Base-by-base conservation (phyloP, 352 stramenopile species). In the Globisporangium paddicum region DNA sequence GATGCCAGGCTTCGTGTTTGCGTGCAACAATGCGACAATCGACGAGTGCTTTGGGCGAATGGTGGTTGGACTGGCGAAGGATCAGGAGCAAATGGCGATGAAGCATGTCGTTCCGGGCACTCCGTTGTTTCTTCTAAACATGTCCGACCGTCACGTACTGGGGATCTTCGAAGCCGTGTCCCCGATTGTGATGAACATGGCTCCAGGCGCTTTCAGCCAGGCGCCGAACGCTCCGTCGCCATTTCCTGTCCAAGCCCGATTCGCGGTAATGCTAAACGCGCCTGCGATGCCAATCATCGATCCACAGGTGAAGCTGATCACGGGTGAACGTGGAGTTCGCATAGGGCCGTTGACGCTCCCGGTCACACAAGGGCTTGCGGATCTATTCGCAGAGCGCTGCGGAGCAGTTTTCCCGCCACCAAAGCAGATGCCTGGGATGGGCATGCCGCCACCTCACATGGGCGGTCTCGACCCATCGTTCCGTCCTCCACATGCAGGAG, bases 31-130 rank as follows among this genome's bases (percentile, higher is more conserved):
- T 21, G 56, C 73, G 16, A 95, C 72, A n/a, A 93, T 96, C 55
- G 86, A 96, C 55, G 87, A 96, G 50, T 87, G 73, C 56, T 96
- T 96, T 64, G 87, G 86, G 0, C 79, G 87, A 5, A 89, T 95
- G 78, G 54, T 96, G 0, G 91, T 96, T 64, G 87, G 86, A 9
- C 54, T 95, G 0, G 61, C 71, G 1, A 79, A 78, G 21, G 85
- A 95, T n/a, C 79, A 92, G 7, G 86, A 96, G 30, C 46, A 68
- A 10, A 35, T 87, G 13, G 82, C 83, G 5, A 63, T 68, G 42
- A 74, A 89, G 46, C 69, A 90, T 23, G 71, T 96, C 13, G 63
- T 64, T n/a, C 82, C 80, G 1, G 87, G 87, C 18, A 90, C 80
- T 16, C 82, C 86, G n/a, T 58, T 96, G 23, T 95, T 95, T 53